A percentile compares a stretch with the other conserved stretches of the same genome.
Conservation (phyloP, 192 early-diverging fungal species). For the Phlyctochytrium arcticum region DNA sequence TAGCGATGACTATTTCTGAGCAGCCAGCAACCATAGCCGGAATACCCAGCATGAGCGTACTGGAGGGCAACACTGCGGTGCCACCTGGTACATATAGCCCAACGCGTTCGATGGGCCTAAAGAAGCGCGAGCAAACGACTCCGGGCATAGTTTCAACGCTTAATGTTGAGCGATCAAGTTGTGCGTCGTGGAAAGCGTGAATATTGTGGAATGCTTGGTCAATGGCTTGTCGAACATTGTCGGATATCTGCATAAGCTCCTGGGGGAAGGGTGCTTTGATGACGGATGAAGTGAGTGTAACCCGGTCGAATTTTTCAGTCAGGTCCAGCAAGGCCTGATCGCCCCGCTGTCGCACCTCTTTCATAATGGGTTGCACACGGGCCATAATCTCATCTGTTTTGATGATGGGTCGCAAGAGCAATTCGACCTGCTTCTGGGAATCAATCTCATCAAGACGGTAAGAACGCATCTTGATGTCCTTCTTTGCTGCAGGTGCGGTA, state of each 20-base stretch:
- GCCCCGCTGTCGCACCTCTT: constrained; percentile 74
- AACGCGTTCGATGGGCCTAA: constrained; percentile 91
- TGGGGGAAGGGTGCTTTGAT: constrained; percentile 78
- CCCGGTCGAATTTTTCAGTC: constrained; percentile 88
- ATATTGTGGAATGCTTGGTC: constrained; percentile 96
- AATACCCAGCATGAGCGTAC: constrained; percentile 93
- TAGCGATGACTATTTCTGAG: constrained; percentile 90
- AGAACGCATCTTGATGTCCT: constrained; percentile 67
- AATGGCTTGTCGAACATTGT: constrained; percentile 72
- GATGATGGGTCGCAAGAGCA: constrained; percentile 89
- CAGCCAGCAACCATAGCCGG: constrained; percentile 97
- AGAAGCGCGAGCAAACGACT: constrained; percentile 89
- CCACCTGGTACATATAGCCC: constrained; percentile 98
- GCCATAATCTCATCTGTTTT: constrained; percentile 83
- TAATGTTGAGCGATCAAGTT: constrained; percentile 65
- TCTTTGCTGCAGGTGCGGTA: constrained; percentile 10
- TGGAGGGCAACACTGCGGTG: constrained; percentile 92
- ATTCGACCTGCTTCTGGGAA: constrained; percentile 43
- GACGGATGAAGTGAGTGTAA: constrained; percentile 62
- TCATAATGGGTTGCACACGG: constrained; percentile 87
- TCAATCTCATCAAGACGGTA: constrained; percentile 55
- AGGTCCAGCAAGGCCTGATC: constrained; percentile 80
- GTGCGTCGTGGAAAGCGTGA: constrained; percentile 88
- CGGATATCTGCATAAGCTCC: constrained; percentile 38
- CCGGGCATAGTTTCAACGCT: constrained; percentile 98